Evolutionary conservation across 108 stramenopile species (phyloP).

Genomic region (Nitzschia sp.): DNA sequence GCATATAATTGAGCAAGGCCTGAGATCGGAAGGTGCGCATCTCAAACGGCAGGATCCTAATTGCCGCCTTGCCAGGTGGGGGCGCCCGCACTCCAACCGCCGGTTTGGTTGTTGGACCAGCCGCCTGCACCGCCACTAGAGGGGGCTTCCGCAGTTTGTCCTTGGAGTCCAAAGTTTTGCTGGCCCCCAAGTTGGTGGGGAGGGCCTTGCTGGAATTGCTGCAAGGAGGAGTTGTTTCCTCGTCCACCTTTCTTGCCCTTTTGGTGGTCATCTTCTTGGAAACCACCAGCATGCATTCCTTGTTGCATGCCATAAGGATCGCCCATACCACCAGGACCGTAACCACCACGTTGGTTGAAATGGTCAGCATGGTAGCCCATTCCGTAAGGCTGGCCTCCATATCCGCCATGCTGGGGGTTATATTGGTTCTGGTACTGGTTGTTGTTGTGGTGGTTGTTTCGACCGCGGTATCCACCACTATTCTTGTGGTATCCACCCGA

Average conservation of each 20-base stretch:
- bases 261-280: slow-evolving; percentile 63
- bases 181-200: slow-evolving; percentile 39
- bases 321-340: slow-evolving; percentile 56
- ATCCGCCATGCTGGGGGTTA: slow-evolving; percentile 67
- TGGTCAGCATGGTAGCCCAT: slow-evolving; percentile 62
- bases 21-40: too few species aligned
- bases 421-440: slow-evolving; percentile 72
- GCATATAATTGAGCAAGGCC: too few species aligned
- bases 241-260: slow-evolving; percentile 61
- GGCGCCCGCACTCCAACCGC: slow-evolving; percentile 47
- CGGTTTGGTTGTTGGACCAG: slow-evolving; percentile 48
- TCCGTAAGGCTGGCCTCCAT: slow-evolving; percentile 65
- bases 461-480: slow-evolving; percentile 74
- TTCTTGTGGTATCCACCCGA: slow-evolving; percentile 73
- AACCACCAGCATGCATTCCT: slow-evolving; percentile 50
- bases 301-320: slow-evolving; percentile 68
- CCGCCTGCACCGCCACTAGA: slow-evolving; percentile 52
- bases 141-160: slow-evolving; percentile 36
- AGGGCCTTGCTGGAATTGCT: slow-evolving; percentile 60
- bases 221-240: slow-evolving; percentile 43
- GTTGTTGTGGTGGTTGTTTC: slow-evolving; percentile 59
- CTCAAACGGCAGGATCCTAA: too few species aligned
- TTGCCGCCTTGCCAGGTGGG: slow-evolving; percentile 45
- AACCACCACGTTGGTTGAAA: slow-evolving; percentile 57
- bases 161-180: slow-evolving; percentile 68